These are phyloP conservation scores for Alternaria ventricosa DNA, from an alignment of 2,329 filamentous ascomycete species.

Conservation along the genomic window DNA sequence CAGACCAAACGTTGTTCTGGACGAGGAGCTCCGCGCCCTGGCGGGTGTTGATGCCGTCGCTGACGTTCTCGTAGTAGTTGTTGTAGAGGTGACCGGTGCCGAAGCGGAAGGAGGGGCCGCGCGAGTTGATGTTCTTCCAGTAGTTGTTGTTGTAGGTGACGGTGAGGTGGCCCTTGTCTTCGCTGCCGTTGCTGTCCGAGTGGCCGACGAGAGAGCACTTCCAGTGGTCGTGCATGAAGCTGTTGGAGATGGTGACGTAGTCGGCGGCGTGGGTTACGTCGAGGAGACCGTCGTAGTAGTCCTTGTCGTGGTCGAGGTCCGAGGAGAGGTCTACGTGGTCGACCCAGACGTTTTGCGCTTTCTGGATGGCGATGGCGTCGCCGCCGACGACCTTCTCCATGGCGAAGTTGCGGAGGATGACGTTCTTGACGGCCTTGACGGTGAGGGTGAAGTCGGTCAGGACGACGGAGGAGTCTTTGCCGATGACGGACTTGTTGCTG, in stretches of 20 bases:
- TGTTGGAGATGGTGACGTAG: constrained; percentile 64
- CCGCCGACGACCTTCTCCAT: constrained; percentile 58
- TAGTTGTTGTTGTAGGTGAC: constrained; percentile 73
- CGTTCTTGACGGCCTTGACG: constrained; percentile 58
- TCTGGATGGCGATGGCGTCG: constrained; percentile 61
- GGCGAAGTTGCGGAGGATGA: constrained; percentile 65
- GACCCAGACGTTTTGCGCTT: constrained; percentile 64
- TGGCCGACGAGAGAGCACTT: constrained; percentile 66
- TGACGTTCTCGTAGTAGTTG: constrained; percentile 52
- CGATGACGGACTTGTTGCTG: constrained; percentile 61
- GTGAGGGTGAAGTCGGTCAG: constrained; percentile 57
- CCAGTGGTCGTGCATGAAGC: constrained; percentile 65
- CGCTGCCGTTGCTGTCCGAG: constrained; percentile 63
- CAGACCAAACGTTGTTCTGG: constrained; percentile 50
- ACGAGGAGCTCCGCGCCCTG: constrained; percentile 53
- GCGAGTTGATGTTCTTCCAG: constrained; percentile 69
- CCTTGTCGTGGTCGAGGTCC: constrained; percentile 66
- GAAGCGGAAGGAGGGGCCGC: constrained; percentile 69
- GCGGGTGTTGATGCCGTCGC: constrained; percentile 52
- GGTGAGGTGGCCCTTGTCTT: constrained; percentile 67
- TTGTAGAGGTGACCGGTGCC: constrained; percentile 69
- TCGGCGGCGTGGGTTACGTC: constrained; percentile 70
- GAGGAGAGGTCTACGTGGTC: constrained; percentile 72
- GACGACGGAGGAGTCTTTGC: constrained; percentile 54
- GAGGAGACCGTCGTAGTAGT: constrained; percentile 72